Evolutionary conservation across 345 rosid genomes (phyloP).

Genomic region (Euphorbia pulcherrima): DNA sequence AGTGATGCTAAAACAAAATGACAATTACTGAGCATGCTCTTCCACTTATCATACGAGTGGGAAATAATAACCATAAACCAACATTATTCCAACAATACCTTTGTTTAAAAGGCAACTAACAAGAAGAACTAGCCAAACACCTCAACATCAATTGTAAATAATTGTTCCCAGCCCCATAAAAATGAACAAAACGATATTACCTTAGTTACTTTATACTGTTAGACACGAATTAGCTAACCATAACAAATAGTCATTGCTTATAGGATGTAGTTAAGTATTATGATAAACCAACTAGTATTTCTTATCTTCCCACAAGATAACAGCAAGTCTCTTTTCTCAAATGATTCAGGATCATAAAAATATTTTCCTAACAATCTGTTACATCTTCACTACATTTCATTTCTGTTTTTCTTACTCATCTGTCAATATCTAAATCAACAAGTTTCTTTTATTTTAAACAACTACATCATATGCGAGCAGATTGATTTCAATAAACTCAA

Average conservation of each 20-base stretch:
- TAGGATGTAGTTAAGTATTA: not conserved
- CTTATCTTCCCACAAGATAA: not conserved
- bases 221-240: not conserved
- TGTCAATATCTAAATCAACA: not conserved
- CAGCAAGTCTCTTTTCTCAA: not conserved
- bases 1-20: not conserved
- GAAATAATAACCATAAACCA: not conserved
- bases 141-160: conserved; percentile 1
- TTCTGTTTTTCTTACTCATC: not conserved
- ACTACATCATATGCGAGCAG: not conserved
- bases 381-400: not conserved
- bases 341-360: not conserved
- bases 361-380: not conserved
- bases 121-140: not conserved
- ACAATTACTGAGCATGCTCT: not conserved
- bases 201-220: not conserved
- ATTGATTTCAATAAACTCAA: not conserved
- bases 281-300: not conserved
- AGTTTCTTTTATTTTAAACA: too few relatives aligned
- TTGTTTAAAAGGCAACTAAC: not conserved
- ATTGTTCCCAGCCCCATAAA: not conserved
- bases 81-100: not conserved
- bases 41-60: not conserved
- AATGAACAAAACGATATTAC: not conserved
- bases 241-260: not conserved